Base-by-base conservation (phyloP, 2,329 filamentous ascomycete genomes). In the Emericellopsis cladophorae region DNA sequence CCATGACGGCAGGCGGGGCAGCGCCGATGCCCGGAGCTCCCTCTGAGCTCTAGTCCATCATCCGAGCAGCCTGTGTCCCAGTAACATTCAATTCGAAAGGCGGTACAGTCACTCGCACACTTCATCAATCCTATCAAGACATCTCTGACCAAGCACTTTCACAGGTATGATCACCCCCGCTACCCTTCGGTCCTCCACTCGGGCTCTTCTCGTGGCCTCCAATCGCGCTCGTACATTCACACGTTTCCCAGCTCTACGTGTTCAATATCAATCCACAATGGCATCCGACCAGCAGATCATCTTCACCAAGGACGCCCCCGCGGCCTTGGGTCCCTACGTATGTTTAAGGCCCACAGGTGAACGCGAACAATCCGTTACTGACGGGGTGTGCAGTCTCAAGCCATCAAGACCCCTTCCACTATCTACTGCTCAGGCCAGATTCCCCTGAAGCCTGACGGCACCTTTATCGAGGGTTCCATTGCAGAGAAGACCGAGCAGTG, bases 341-440 rank as follows among this genome's bases (percentile, higher is more conserved):
- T 56, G 74, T 58, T 22, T 11, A 15, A 23, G 16, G 5, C 31
- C 7, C 7, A 15, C 5, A 14, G 14, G 37, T 18, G 5, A 15
- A 15, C 12, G 32, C 8, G 32, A 14, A 21, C 9, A 21, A 15
- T 14, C 2, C 7, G 32, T 21, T 9, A 15, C n/a, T 15, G 32
- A 35, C n/a, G 12, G 4, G 32, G n/a, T 5, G 4, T 5, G 44
- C 49, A 79, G 75, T 79, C 76, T 48, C 77, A 81, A 56, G 77
- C 76, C 53, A 73, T 80, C 62, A 79, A 79, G 65, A 81, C 77
- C 45, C 67, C 75, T 18, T 67, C 65, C 40, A 72, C 74, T 55
- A 78, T 81, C 62, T 81, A 79, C 66, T 77, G 73, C 66, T 81
- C 77, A 11, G 77, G 77, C 42, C 76, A 85, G 62, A 89, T 94